Base-by-base conservation (phyloP, 805 yeast species). In the Pichia exigua region DNA sequence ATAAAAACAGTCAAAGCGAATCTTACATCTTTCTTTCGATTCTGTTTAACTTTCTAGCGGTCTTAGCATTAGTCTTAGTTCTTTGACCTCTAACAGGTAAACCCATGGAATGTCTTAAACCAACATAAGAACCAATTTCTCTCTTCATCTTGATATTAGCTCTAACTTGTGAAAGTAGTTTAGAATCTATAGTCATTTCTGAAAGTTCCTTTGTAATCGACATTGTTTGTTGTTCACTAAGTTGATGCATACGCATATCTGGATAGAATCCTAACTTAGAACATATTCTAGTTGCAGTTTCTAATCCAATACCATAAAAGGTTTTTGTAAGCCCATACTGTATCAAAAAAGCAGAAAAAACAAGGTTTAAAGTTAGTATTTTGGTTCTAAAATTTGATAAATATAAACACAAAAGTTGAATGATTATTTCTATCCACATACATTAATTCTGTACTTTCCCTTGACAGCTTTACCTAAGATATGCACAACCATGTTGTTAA, bases 211-310 rank as follows among this genome's bases (percentile, higher is more conserved):
- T 92, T 40, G 96, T 85, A 44, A 94, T 74, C 38, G 86, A 81
- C 79, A 92, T 77, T 44, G 90, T 76, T 61, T 90, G 95, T 27
- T 89, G 87, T 69, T 94, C 98, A 28, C 85, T 74, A 40, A 94
- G 77, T 69, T 94, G 96, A 66, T 87, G 94, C 87, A 91, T 85
- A 70, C 96, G 81, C 95, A 92, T 91, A 65, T 78, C 75, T 45
- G 98, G 98, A 64, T 91, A 92, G 54, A 94, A 78, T 12, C 96
- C 97, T 22, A 92, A 79, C 64, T 82, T 88, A 41, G 97, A 83
- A 66, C 97, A 90, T 49, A 94, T 74, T 61, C 75, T 73, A 56
- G 78, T 79, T 2, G 97, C 92, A 11, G 86, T 81, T 49, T 72
- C 67, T 45, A 72, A 68, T n/a, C 98, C 97, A 42, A 94, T 73